phyloP scores from a whole-genome alignment of 1,139 yeast species.

The Pichia sp. region DNA sequence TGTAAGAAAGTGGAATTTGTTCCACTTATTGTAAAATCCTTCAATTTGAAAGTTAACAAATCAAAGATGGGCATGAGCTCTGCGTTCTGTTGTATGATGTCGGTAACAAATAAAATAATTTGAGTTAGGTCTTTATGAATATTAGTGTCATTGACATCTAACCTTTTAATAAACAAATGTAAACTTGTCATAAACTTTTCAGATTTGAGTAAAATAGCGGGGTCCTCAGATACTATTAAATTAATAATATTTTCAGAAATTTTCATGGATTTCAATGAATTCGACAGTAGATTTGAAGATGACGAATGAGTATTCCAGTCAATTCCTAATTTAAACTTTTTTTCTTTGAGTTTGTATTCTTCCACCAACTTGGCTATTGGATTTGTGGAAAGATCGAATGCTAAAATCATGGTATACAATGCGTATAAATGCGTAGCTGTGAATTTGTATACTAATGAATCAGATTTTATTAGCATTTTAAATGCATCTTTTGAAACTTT shows the following conservation, averaged over 20 bases:
- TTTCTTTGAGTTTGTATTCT: neutral
- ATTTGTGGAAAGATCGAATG: neutral
- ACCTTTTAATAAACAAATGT: neutral
- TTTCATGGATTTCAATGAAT: neutral
- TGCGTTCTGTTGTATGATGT: neutral
- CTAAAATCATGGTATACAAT: neutral
- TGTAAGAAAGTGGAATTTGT: neutral
- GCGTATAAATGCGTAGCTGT: slow-evolving; percentile 5
- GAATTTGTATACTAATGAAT: slow-evolving; percentile 7
- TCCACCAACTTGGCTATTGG: neutral
- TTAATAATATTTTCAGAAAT: neutral
- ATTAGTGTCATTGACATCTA: neutral
- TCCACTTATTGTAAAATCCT: neutral
- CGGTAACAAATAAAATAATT: neutral
- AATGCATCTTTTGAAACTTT: slow-evolving; percentile 10
- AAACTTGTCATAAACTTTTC: no score
- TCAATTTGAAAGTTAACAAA: slow-evolving; percentile 1
- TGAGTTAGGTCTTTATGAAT: neutral
- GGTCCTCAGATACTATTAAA: no score
- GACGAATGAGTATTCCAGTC: neutral
- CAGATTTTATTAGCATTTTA: slow-evolving; percentile 10
- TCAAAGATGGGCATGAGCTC: neutral
- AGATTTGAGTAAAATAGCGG: no score
- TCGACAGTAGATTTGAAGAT: no score
- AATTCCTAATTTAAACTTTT: neutral